Base-by-base conservation (phyloP, 139 green algal species). In the Chlamydomonas incerta region DNA sequence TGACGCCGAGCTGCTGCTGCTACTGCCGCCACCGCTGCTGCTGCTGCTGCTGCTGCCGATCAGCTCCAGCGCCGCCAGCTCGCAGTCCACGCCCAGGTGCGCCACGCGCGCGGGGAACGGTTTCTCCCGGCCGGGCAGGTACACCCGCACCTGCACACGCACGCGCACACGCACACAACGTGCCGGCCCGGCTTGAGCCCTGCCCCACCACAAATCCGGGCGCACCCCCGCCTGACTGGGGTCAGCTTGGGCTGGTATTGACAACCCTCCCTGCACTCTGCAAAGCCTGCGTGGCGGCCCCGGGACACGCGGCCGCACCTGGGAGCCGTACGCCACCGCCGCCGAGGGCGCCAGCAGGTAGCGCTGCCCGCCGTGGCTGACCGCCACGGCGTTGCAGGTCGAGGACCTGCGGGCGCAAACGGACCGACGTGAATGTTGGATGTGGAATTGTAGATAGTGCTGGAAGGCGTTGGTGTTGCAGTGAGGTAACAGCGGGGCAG, bases 261-360 rank as follows among this genome's bases (percentile, higher is more conserved):
- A n/a, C n/a, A n/a, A n/a, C n/a, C n/a, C n/a, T n/a, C n/a, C n/a
- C n/a, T n/a, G n/a, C n/a, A n/a, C n/a, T n/a, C n/a, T n/a, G n/a
- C n/a, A n/a, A n/a, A n/a, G n/a, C n/a, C n/a, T n/a, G n/a, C n/a
- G n/a, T n/a, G n/a, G n/a, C n/a, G n/a, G n/a, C n/a, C n/a, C n/a
- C n/a, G n/a, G n/a, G n/a, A n/a, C n/a, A n/a, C n/a, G n/a, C 9
- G 37, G 18, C 15, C 81, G 69, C 8, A 88, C 87, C 87, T 90
- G 58, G 0, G 71, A 82, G n/a, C 71, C 66, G 63, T 87, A 91
- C 26, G 55, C 31, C 11, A 91, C 83, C 41, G 26, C 72, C 63
- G 62, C 81, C 21, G 88, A 79, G 15, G 77, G 85, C 24, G 88
- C 85, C 33, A 91, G 34, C 55, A 91, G 67, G 83, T 86, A 88